Conservation (phyloP, 2,329 filamentous ascomycete species). For the Sporothrix luriei region DNA sequence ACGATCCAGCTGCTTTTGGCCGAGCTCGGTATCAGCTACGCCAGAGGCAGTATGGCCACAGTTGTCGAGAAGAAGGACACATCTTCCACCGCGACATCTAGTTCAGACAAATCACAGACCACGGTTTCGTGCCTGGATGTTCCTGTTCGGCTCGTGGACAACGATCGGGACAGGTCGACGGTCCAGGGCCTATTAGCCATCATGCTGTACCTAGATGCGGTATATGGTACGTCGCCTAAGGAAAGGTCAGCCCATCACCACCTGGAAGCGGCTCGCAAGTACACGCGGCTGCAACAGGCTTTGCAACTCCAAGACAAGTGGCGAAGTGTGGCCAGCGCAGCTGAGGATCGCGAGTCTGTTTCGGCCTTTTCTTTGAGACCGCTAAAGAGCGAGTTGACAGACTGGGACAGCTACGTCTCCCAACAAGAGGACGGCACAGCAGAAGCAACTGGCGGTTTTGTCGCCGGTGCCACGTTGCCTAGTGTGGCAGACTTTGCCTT, state of each 20-base stretch:
- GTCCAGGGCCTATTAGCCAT: slow-evolving; percentile 57
- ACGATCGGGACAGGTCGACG: slow-evolving; percentile 51
- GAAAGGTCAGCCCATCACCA: slow-evolving; percentile 34
- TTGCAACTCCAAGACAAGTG: slow-evolving; percentile 46
- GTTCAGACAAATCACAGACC: slow-evolving; percentile 31
- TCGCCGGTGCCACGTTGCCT: slow-evolving; percentile 47
- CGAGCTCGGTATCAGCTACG: slow-evolving; percentile 52
- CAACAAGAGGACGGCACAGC: background rate
- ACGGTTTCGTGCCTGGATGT: slow-evolving; percentile 29
- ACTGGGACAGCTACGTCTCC: slow-evolving; percentile 48
- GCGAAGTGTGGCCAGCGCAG: slow-evolving; percentile 34
- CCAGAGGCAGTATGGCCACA: slow-evolving; percentile 49
- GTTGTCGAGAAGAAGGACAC: slow-evolving; percentile 40
- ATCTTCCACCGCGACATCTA: background rate
- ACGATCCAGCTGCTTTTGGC: slow-evolving; percentile 55
- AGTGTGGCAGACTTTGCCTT: slow-evolving; percentile 59
- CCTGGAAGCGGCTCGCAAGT: slow-evolving; percentile 44
- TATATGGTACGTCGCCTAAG: slow-evolving; percentile 47
- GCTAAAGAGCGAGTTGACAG: slow-evolving; percentile 43
- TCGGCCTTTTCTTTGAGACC: slow-evolving; percentile 31
- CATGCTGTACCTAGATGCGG: slow-evolving; percentile 63
- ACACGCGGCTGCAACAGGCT: slow-evolving; percentile 50
- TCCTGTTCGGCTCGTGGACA: slow-evolving; percentile 58
- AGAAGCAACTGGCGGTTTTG: slow-evolving; percentile 41
- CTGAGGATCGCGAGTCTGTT: background rate